Conservation (phyloP, 78 protist species). For the Dictyostelium capitatum region DNA sequence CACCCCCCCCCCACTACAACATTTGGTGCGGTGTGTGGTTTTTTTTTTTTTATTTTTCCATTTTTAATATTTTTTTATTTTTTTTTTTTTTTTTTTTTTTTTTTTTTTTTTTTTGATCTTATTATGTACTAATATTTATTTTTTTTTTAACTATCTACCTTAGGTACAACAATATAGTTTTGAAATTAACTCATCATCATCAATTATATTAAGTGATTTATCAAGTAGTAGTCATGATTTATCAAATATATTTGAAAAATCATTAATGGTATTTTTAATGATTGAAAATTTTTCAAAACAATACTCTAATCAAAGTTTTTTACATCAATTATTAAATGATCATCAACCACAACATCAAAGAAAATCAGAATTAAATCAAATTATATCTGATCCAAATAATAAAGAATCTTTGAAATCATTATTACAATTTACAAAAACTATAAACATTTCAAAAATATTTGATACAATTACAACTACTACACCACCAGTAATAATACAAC, state of each 20-base stretch:
- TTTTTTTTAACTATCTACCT: not conserved
- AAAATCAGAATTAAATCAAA: not conserved
- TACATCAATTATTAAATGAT: slow-evolving; percentile 3
- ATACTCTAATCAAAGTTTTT: slow-evolving; percentile 8
- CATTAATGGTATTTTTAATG: slow-evolving; percentile 31
- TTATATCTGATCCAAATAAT: not conserved
- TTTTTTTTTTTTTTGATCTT: not conserved
- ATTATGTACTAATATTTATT: not conserved
- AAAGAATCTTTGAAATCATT: slow-evolving; percentile 7
- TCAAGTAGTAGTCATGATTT: not conserved
- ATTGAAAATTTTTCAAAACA: slow-evolving; percentile 1
- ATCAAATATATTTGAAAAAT: slow-evolving; percentile 44
- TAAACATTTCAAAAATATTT: slow-evolving; percentile 28
- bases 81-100: not conserved
- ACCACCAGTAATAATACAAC: not conserved
- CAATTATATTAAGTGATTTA: slow-evolving; percentile 4
- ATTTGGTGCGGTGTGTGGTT: too few species aligned
- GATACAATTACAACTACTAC: not conserved
- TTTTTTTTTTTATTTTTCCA: too few species aligned
- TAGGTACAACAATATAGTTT: slow-evolving; percentile 26
- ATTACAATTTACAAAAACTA: not conserved
- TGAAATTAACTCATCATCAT: slow-evolving; percentile 25
- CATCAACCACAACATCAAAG: not conserved
- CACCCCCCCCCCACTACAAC: too few species aligned
- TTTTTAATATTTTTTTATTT: not conserved